These are phyloP conservation scores for Gastrolobium bilobum DNA, from an alignment of 306 rosid species.

Conservation along the genomic window DNA sequence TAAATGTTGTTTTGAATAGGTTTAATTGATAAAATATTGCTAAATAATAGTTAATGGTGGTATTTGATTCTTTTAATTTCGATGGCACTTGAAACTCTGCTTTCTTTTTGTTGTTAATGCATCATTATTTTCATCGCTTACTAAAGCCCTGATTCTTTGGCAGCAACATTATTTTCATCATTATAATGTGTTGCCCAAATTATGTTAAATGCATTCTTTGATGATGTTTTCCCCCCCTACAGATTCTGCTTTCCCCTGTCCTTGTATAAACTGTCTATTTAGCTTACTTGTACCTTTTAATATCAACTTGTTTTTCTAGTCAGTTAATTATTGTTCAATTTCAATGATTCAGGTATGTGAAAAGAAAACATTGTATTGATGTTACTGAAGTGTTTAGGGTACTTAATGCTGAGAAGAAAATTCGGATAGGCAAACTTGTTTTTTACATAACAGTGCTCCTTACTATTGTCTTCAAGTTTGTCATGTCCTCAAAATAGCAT, in stretches of 20 bases:
- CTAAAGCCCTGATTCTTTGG: constrained; percentile 41
- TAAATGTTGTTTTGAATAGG: background rate
- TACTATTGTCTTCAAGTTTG: constrained; percentile 78
- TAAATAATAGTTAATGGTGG: background rate
- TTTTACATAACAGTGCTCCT: constrained; percentile 68
- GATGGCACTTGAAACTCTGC: background rate
- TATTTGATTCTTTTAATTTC: background rate
- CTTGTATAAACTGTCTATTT: background rate
- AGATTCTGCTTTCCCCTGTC: too few species aligned
- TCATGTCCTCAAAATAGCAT: constrained; percentile 33
- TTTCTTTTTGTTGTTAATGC: constrained; percentile 12
- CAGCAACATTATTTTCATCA: constrained; percentile 67
- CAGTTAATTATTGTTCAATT: constrained; percentile 39
- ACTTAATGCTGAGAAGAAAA: constrained; percentile 79
- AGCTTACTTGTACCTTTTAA: constrained; percentile 8
- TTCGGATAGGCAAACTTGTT: constrained; percentile 73
- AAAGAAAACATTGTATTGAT: constrained; percentile 81
- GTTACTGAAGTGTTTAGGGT: constrained; percentile 88
- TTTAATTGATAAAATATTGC: constrained; percentile 25
- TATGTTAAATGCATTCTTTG: background rate
- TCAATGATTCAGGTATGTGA: constrained; percentile 70
- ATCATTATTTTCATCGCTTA: background rate
- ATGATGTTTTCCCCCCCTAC: background rate
- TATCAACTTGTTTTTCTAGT: constrained; percentile 24
- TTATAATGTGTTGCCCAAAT: background rate